These are phyloP conservation scores for Ascocoryne sarcoides DNA, from an alignment of 2,329 filamentous ascomycete species.

Conservation along the genomic window DNA sequence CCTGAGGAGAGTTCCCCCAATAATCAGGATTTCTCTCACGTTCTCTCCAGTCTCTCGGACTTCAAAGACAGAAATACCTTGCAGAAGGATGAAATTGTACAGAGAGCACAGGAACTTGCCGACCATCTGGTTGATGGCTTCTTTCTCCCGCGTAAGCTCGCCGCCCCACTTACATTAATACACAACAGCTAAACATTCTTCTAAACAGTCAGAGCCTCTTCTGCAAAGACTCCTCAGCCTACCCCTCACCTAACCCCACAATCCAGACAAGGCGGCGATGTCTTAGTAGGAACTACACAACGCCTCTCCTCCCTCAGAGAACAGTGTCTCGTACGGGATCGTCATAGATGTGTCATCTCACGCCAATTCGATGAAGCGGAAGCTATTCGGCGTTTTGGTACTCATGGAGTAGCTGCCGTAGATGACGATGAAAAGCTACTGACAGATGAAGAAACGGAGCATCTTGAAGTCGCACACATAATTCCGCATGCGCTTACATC, in stretches of 20 bases:
- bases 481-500: slow-evolving; percentile 2
- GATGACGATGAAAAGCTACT: slow-evolving; percentile 3
- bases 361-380: slow-evolving; percentile 1
- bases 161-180: not conserved
- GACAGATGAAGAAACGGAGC: not conserved
- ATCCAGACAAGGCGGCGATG: too few relatives aligned
- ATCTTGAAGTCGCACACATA: slow-evolving; percentile 3
- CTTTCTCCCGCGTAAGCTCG: slow-evolving; percentile 4
- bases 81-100: not conserved
- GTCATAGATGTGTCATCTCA: slow-evolving; percentile 4
- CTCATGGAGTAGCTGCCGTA: not conserved
- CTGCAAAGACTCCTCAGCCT: too few relatives aligned
- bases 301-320: not conserved
- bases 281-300: slow-evolving; percentile 1
- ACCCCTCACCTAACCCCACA: too few relatives aligned
- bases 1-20: too few relatives aligned
- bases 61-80: not conserved
- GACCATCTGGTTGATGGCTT: slow-evolving; percentile 3
- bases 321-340: slow-evolving; percentile 2
- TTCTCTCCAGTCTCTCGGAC: not conserved
- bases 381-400: slow-evolving; percentile 1
- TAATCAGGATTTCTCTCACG: not conserved
- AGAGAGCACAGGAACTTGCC: slow-evolving; percentile 1
- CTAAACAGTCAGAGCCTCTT: not conserved
- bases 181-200: slow-evolving; percentile 1